phyloP scores from a whole-genome alignment of 257 asterid species.

The Salvia rosmarinus region DNA sequence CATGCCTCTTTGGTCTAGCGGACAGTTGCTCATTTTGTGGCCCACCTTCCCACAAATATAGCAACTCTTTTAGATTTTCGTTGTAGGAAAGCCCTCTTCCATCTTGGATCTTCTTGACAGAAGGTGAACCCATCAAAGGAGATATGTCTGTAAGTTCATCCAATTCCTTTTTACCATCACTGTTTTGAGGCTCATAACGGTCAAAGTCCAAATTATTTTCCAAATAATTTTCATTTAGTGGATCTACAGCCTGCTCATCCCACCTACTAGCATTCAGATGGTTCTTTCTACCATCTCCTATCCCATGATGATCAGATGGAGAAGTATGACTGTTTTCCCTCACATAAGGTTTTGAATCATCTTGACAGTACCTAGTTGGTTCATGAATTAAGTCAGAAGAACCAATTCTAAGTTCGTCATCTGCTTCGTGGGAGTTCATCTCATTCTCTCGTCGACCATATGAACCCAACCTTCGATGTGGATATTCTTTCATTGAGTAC shows the following conservation, averaged over 20 bases:
- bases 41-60: constrained; percentile 46
- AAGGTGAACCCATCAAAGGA: constrained; percentile 27
- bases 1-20: constrained; percentile 29
- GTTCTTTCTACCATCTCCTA: constrained; percentile 36
- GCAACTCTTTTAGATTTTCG: constrained; percentile 33
- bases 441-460: constrained; percentile 30
- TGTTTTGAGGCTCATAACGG: constrained; percentile 52
- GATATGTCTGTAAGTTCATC: constrained; percentile 25
- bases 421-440: constrained; percentile 30
- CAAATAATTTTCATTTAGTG: constrained; percentile 33
- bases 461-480: constrained; percentile 30
- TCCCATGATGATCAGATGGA: constrained; percentile 28
- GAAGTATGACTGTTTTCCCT: constrained; percentile 25
- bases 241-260: constrained; percentile 45
- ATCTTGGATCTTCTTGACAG: constrained; percentile 28
- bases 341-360: constrained; percentile 26
- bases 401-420: constrained; percentile 34
- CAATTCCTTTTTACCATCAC: constrained; percentile 42
- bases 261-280: constrained; percentile 47
- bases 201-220: constrained; percentile 52
- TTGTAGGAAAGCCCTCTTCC: constrained; percentile 26
- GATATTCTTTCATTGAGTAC: constrained; percentile 34
- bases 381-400: constrained; percentile 39
- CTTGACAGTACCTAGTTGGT: constrained; percentile 29
- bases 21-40: constrained; percentile 40